A percentile compares a stretch with the other conserved stretches of the same genome.
Evolutionary conservation across 108 stramenopile genomes (phyloP).

Genomic region (Skeletonema costatum): DNA sequence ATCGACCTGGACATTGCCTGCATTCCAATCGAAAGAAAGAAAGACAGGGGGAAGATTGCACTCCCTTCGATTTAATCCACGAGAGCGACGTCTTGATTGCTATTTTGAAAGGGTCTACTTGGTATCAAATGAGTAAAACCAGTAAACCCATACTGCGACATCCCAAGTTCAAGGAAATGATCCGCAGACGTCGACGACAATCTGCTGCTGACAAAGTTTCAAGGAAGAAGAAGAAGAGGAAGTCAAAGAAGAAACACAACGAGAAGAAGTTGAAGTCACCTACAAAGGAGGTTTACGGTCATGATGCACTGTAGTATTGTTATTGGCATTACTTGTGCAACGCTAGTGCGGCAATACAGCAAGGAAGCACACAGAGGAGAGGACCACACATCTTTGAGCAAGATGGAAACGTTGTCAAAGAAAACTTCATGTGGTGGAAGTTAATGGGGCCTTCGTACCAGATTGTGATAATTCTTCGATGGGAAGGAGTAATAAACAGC

Average conservation of each 20-base stretch:
- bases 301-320: not conserved
- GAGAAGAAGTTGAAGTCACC: not conserved
- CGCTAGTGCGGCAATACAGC: not conserved
- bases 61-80: constrained; percentile 12
- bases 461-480: not conserved
- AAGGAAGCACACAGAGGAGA: not conserved
- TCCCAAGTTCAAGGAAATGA: constrained; percentile 43
- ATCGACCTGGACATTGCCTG: constrained; percentile 4
- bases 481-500: not conserved
- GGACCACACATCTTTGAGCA: constrained; percentile 20
- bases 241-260: not conserved
- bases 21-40: constrained; percentile 7
- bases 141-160: constrained; percentile 47
- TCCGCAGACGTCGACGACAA: constrained; percentile 19
- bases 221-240: not conserved
- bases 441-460: not conserved
- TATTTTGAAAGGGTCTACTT: constrained; percentile 31
- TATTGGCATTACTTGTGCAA: not conserved
- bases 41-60: not conserved
- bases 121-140: constrained; percentile 44
- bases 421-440: constrained; percentile 47
- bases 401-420: constrained; percentile 35
- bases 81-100: constrained; percentile 44
- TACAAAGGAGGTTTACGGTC: not conserved
- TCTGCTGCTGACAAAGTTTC: not conserved